phyloP scores from a whole-genome alignment of 169 alveolate species.

The Plasmodium adleri region DNA sequence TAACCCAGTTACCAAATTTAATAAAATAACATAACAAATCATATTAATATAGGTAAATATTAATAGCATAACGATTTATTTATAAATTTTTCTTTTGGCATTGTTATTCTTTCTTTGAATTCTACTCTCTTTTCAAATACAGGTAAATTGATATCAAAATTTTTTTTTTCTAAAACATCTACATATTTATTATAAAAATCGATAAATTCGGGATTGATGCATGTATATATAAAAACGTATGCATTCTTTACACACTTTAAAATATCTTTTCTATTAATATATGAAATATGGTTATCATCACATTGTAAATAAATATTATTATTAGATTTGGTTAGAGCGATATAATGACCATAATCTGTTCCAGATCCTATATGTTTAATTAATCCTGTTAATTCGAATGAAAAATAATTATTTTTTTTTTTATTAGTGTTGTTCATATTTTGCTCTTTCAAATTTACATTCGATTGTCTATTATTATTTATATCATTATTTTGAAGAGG shows the following conservation, averaged over 20 bases:
- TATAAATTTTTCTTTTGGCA: slow-evolving; percentile 62
- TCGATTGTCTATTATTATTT: not conserved
- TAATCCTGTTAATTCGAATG: slow-evolving; percentile 56
- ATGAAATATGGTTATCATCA: slow-evolving; percentile 60
- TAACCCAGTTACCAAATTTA: too few species aligned
- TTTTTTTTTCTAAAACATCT: slow-evolving; percentile 68
- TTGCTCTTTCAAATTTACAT: not conserved
- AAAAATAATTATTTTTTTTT: slow-evolving; percentile 10
- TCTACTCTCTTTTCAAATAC: slow-evolving; percentile 64
- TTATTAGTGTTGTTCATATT: not conserved
- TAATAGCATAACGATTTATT: slow-evolving; percentile 23
- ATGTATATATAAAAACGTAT: slow-evolving; percentile 58
- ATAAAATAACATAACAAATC: too few species aligned
- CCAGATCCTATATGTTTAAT: slow-evolving; percentile 71
- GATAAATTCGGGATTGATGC: slow-evolving; percentile 43
- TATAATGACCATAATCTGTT: slow-evolving; percentile 66
- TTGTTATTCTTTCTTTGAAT: slow-evolving; percentile 67
- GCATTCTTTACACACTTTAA: slow-evolving; percentile 64
- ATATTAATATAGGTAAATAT: not conserved
- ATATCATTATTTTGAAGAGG: not conserved
- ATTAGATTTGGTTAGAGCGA: slow-evolving; percentile 60
- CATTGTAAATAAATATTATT: slow-evolving; percentile 59
- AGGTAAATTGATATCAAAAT: slow-evolving; percentile 44
- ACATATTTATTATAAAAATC: slow-evolving; percentile 60
- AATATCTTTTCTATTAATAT: slow-evolving; percentile 35